Percentiles rank a stretch among this genome's conserved stretches.
These are phyloP conservation scores for Eucalyptus caleyi DNA, from an alignment of 345 rosid species.

Conservation along the genomic window DNA sequence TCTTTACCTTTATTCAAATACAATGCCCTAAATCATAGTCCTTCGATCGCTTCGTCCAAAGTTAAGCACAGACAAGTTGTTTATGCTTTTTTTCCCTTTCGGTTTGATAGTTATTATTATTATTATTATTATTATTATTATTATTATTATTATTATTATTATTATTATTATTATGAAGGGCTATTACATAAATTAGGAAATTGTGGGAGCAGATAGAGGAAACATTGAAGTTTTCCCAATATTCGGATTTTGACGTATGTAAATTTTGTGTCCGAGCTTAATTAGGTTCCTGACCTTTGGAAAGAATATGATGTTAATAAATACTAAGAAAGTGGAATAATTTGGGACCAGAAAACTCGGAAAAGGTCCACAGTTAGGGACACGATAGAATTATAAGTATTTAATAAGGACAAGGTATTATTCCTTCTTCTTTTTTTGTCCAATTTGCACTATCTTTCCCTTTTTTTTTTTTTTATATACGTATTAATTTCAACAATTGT, in stretches of 20 bases:
- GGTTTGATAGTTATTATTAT: not conserved
- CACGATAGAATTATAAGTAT: not conserved
- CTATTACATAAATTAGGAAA: not conserved
- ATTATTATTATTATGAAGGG: not conserved
- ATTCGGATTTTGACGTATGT: not conserved
- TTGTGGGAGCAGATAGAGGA: not conserved
- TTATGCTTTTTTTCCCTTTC: not conserved
- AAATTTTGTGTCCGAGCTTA: not conserved
- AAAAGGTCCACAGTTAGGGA: not conserved
- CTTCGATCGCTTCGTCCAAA: not conserved
- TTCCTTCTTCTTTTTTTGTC: not conserved
- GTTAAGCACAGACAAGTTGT: not conserved
- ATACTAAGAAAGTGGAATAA: not conserved
- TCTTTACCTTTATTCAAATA: not conserved
- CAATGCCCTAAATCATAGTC: not conserved
- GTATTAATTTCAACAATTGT: not conserved
- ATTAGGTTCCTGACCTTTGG: not conserved
- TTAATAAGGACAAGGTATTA: not conserved
- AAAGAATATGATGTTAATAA: not conserved
- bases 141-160: not conserved
- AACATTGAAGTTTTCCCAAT: not conserved
- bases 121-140: not conserved
- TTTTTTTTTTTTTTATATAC: not conserved
- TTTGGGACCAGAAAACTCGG: not conserved
- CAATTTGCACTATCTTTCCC: not conserved